Evolutionary conservation across 345 rosid genomes (phyloP), one percentile per base, ranked within the genome.

Genomic region (Citrus reticulata): DNA sequence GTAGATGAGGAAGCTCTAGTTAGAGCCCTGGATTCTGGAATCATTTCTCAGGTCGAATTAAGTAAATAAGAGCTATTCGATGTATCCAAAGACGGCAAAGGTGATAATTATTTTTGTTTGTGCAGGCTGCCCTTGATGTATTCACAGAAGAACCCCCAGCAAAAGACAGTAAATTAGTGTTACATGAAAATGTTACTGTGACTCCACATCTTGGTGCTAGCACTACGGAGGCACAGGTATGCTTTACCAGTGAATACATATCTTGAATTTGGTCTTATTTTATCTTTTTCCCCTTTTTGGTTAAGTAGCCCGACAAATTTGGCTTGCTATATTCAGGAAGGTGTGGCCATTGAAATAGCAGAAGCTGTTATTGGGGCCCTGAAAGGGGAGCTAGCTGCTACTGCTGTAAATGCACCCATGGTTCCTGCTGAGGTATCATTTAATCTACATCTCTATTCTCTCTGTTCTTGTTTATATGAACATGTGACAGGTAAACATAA

Each of bases 141-240:
- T 85, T 87, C 74, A 77, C 81, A 6, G 79, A 73, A 64, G 89
- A 87, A 58, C 88, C 87, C 20, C 86, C 86, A 11, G 55, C 80
- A n/a, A 71, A 66, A 55, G 89, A 87, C 64, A 77, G 76, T 73
- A 81, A 79, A 76, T 64, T 85, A 73, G 82, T 83, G 70, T 82
- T 29, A 70, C 89, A 85, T 68, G 80, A 79, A 74, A 83, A 83
- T 55, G 84, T 87, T 37, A 87, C 77, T 8, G 82, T 68, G 7
- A 83, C 89, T 9, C 86, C 88, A 37, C 89, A 87, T 79, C 88
- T 87, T 27, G 88, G 89, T 40, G 87, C 85, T 59, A 84, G 86
- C 46, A 87, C 87, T 6, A 70, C 62, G 37, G 89, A 87, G 76
- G 86, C 89, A 57, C 83, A 84, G 79, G 86, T 84, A 4, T 60